Evolutionary conservation across 169 alveolate genomes (phyloP).

Genomic region (Cryptosporidium andersoni): DNA sequence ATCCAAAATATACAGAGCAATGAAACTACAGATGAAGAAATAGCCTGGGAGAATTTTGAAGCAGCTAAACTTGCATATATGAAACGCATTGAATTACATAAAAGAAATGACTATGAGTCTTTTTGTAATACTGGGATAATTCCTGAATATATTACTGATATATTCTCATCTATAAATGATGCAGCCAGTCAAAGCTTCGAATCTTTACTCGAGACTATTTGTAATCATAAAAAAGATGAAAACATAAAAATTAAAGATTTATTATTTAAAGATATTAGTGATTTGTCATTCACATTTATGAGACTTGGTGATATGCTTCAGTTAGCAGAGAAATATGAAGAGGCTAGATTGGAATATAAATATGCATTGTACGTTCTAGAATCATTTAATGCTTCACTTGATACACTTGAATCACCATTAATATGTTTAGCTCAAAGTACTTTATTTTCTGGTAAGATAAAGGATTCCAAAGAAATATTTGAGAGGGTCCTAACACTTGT

Average conservation of each 20-base stretch:
- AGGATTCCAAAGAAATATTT: slow-evolving; percentile 30
- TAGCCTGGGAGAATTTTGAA: slow-evolving; percentile 69
- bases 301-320: slow-evolving; percentile 61
- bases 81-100: slow-evolving; percentile 24
- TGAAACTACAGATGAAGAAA: slow-evolving; percentile 57
- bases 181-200: slow-evolving; percentile 11
- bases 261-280: slow-evolving; percentile 27
- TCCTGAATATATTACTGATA: slow-evolving; percentile 39
- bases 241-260: slow-evolving; percentile 21
- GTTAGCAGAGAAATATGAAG: slow-evolving; percentile 56
- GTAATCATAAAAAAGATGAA: slow-evolving; percentile 9
- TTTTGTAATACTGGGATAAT: slow-evolving; percentile 45
- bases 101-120: slow-evolving; percentile 19
- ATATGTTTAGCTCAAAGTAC: slow-evolving; percentile 71
- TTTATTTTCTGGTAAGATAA: slow-evolving; percentile 37
- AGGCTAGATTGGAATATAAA: slow-evolving; percentile 48
- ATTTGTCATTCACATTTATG: slow-evolving; percentile 43
- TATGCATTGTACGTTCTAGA: slow-evolving; percentile 42
- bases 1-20: background rate
- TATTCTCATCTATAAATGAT: slow-evolving; percentile 26
- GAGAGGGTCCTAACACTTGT: slow-evolving; percentile 41
- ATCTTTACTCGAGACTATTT: slow-evolving; percentile 16
- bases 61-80: slow-evolving; percentile 69
- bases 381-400: slow-evolving; percentile 28
- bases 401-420: slow-evolving; percentile 38